A percentile compares a stretch with the other conserved stretches of the same genome.
These are phyloP conservation scores for Nymphaea thermarum DNA, from an alignment of 164 flowering plant genomes.

Conservation along the genomic window DNA sequence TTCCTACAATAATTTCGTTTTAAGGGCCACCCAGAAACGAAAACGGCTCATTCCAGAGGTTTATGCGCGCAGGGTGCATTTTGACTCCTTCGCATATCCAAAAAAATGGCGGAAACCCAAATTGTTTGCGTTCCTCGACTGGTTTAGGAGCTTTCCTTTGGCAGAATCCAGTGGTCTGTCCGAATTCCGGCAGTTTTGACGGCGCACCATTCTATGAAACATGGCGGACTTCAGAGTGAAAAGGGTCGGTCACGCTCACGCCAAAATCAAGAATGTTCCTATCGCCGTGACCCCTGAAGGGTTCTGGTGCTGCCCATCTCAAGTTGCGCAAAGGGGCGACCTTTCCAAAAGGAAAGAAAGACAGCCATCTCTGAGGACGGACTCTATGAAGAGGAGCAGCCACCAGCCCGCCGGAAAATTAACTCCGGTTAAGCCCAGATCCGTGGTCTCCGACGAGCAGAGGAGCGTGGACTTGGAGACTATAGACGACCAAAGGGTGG, in stretches of 20 bases:
- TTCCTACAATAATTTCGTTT: not conserved
- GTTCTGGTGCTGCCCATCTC: conserved; percentile 99
- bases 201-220: not conserved
- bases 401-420: not conserved
- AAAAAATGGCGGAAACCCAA: not conserved
- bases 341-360: not conserved
- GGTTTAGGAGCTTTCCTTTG: not conserved
- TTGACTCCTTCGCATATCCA: not conserved
- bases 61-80: not conserved
- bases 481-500: not conserved
- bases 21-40: not conserved
- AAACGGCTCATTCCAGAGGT: not conserved
- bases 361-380: not conserved
- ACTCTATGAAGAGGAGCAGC: not conserved
- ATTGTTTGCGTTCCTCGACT: not conserved
- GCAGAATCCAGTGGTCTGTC: not conserved
- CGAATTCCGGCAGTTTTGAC: not conserved
- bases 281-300: conserved; percentile 99
- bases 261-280: conserved; percentile 81
- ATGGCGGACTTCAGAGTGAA: conserved; percentile 73
- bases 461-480: not conserved
- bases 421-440: not conserved
- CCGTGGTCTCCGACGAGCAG: not conserved
- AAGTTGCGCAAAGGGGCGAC: conserved; percentile 49
- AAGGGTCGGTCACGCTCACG: conserved; percentile 59